Evolutionary conservation across 768 basidiomycete species (phyloP).

Genomic region (Ephemerocybe angulata): DNA sequence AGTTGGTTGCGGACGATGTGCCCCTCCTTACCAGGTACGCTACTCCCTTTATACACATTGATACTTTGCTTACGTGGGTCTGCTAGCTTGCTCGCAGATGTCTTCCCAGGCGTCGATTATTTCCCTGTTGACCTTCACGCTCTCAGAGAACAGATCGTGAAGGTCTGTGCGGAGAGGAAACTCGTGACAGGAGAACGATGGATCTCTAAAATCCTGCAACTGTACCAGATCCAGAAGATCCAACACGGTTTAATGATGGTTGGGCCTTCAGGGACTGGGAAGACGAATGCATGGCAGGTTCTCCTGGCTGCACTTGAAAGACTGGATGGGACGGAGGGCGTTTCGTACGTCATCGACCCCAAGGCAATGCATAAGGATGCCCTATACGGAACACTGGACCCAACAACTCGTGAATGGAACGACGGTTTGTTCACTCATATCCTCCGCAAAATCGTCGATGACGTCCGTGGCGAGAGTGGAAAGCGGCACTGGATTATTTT

Average conservation of each 20-base stretch:
- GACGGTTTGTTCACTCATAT: slow-evolving; percentile 98
- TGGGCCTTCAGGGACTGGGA: slow-evolving; percentile 93
- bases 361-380: slow-evolving; percentile 99
- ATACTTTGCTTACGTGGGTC: slow-evolving; percentile 8
- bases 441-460: slow-evolving; percentile 95
- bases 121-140: slow-evolving; percentile 83
- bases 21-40: slow-evolving; percentile 85
- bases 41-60: neutral
- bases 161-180: slow-evolving; percentile 82
- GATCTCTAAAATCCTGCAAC: slow-evolving; percentile 93
- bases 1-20: slow-evolving; percentile 95
- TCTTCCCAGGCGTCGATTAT: slow-evolving; percentile 95
- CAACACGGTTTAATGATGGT: slow-evolving; percentile 99
- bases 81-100: slow-evolving; percentile 83
- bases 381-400: slow-evolving; percentile 94
- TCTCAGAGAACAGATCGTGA: slow-evolving; percentile 78
- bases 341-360: slow-evolving; percentile 95
- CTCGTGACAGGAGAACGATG: slow-evolving; percentile 86
- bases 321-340: slow-evolving; percentile 87
- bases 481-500: slow-evolving; percentile 99
- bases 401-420: slow-evolving; percentile 98
- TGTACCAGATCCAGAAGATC: slow-evolving; percentile 99
- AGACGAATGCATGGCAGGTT: slow-evolving; percentile 96
- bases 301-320: slow-evolving; percentile 86
- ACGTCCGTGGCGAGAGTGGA: slow-evolving; percentile 94